Evolutionary conservation across 2,329 filamentous ascomycete genomes (phyloP).

Genomic region (Phyllachora maydis): DNA sequence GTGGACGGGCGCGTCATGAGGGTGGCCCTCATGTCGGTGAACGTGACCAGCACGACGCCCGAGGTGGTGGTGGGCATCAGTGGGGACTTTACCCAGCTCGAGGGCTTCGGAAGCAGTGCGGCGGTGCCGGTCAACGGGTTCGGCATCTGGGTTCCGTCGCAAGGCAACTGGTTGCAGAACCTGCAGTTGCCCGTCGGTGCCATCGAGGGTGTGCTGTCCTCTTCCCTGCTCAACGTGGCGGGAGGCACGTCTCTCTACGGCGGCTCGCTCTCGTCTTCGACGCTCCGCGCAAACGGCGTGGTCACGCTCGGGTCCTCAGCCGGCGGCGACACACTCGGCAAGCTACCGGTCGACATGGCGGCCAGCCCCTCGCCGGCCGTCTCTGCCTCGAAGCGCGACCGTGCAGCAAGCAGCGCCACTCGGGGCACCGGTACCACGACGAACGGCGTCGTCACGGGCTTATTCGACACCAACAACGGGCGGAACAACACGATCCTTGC

Average conservation of each 20-base stretch:
- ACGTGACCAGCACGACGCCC: slow-evolving; percentile 45
- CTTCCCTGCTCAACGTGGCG: slow-evolving; percentile 43
- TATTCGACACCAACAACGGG: slow-evolving; percentile 50
- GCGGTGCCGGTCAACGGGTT: slow-evolving; percentile 51
- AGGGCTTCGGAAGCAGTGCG: slow-evolving; percentile 41
- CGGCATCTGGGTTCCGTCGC: slow-evolving; percentile 79
- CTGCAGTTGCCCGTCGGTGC: slow-evolving; percentile 41
- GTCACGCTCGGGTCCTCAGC: slow-evolving; percentile 29
- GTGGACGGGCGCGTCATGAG: slow-evolving; percentile 60
- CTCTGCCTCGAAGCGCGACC: slow-evolving; percentile 26
- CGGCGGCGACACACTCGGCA: slow-evolving; percentile 23
- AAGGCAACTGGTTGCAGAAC: slow-evolving; percentile 73
- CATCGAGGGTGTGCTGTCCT: slow-evolving; percentile 52
- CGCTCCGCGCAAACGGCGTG: slow-evolving; percentile 52
- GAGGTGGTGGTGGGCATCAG: slow-evolving; percentile 64
- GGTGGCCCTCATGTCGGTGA: slow-evolving; percentile 61
- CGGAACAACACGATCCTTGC: slow-evolving; percentile 75
- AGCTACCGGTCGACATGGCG: slow-evolving; percentile 30
- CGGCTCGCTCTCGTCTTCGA: slow-evolving; percentile 61
- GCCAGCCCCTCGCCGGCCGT: slow-evolving; percentile 7
- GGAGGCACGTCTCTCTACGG: slow-evolving; percentile 47
- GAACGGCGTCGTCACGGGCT: slow-evolving; percentile 54
- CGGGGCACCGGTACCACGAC: not conserved
- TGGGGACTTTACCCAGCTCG: slow-evolving; percentile 57
- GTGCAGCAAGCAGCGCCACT: slow-evolving; percentile 12